These are phyloP conservation scores for Melampsora americana DNA, from an alignment of 1,284 basidiomycete species.

Conservation along the genomic window DNA sequence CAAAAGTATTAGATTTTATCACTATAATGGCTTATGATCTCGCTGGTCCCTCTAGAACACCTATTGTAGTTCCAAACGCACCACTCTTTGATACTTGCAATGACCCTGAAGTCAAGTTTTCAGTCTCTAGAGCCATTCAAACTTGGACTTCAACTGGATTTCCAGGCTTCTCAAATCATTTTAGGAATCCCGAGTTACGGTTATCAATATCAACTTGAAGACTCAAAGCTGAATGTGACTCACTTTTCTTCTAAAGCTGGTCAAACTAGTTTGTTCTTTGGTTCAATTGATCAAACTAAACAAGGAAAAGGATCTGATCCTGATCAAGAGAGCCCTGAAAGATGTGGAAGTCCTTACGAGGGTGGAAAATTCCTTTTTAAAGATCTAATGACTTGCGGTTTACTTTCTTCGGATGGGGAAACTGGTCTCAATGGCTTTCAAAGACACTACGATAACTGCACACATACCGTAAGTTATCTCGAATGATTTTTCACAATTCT, in stretches of 20 bases:
- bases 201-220: slow-evolving; percentile 17
- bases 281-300: slow-evolving; percentile 19
- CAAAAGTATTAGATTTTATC: slow-evolving; percentile 35
- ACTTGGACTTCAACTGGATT: slow-evolving; percentile 38
- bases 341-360: slow-evolving; percentile 17
- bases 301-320: background rate
- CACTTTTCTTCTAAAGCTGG: slow-evolving; percentile 23
- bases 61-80: slow-evolving; percentile 28
- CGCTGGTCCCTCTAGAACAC: slow-evolving; percentile 17
- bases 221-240: slow-evolving; percentile 7
- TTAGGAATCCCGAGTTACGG: slow-evolving; percentile 29
- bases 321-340: background rate
- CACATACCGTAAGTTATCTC: slow-evolving; percentile 26
- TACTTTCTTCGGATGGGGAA: slow-evolving; percentile 2
- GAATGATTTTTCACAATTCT: background rate
- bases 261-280: slow-evolving; percentile 27
- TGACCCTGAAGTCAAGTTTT: slow-evolving; percentile 19
- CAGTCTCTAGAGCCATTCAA: slow-evolving; percentile 5
- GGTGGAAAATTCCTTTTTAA: slow-evolving; percentile 19
- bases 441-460: slow-evolving; percentile 37
- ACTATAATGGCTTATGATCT: slow-evolving; percentile 44
- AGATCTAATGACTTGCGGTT: slow-evolving; percentile 32
- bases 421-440: slow-evolving; percentile 28
- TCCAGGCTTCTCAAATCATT: slow-evolving; percentile 33
- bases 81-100: slow-evolving; percentile 38